Evolutionary conservation across 2,329 filamentous ascomycete species (phyloP).

Genomic region (Aspergillus aculeatinus): DNA sequence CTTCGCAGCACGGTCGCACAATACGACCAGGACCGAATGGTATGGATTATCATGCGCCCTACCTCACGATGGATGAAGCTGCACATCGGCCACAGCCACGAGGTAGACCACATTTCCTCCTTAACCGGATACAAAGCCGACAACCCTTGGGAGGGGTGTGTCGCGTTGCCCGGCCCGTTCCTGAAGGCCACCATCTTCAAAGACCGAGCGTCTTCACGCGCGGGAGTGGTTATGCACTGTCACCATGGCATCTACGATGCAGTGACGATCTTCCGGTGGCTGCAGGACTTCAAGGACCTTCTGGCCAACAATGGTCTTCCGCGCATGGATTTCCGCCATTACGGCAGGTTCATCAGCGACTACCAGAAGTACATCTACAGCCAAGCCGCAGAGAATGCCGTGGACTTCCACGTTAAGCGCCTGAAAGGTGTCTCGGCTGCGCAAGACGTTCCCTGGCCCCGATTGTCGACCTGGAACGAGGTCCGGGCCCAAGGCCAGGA

Average conservation of each 20-base stretch:
- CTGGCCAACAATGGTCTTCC: background rate
- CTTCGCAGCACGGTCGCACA: background rate
- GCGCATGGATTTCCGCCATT: background rate
- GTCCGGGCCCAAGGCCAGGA: background rate
- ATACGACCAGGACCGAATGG: background rate
- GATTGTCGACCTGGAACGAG: background rate
- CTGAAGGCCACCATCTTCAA: background rate
- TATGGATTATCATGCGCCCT: conserved; percentile 1
- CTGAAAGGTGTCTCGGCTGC: background rate
- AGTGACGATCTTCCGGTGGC: background rate
- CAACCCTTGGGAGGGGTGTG: background rate
- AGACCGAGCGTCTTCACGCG: background rate
- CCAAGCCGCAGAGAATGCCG: background rate
- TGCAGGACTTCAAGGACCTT: background rate
- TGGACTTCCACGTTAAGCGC: conserved; percentile 1
- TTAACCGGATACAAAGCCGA: background rate
- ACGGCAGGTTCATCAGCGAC: background rate
- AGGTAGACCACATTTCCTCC: background rate
- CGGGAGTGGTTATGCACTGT: background rate
- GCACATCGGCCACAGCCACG: background rate
- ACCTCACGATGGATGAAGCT: background rate
- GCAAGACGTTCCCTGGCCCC: background rate
- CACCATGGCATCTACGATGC: conserved; percentile 3
- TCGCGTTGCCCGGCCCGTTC: background rate
- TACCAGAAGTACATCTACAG: background rate